Base-by-base conservation (phyloP, 2,329 filamentous ascomycete genomes). In the Ceratocystiopsis sp. region DNA sequence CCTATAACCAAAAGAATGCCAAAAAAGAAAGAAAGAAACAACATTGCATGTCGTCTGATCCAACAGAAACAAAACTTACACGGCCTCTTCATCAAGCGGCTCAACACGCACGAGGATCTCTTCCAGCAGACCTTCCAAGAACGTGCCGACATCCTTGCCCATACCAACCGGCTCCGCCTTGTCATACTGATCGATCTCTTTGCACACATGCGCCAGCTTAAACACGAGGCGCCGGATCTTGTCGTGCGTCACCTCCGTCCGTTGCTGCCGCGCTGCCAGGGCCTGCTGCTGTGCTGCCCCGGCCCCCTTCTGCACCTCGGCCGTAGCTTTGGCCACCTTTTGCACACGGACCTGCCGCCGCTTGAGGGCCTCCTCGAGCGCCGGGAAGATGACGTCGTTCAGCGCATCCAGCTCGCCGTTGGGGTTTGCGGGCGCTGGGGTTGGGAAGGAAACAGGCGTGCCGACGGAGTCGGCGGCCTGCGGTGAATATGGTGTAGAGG, bases 51-150 rank as follows among this genome's bases (percentile, higher is more conserved):
- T 21, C 19, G 19, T 21, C 19, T 21, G 19, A 21, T 21, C 12
- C 13, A 35, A 35, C 13, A n/a, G 33, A 12, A 4, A 18, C 17
- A 11, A 12, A 12, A 21, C 18, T 29, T 38, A 38, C 5, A 15
- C 18, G 6, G 29, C 41, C 25, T 75, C 73, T 51, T 85, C 83
- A 53, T 91, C 84, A 48, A 86, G 68, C 4, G 87, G 84, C 63
- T 96, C 89, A 14, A 96, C 84, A 44, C 91, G 67, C 34, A 95
- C 86, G 18, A 98, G 65, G 19, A 98, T 80, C 65, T 98, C 91
- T 59, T 98, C 91, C 33, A 98, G 64, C 49, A 96, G 74, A 0
- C 87, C 89, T 59, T 98, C 91, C 9, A 96, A 62, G 52, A 96
- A 93, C 1, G 83, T 84, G 38, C 78, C 78, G 2, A 94, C 86